Percentiles rank a stretch among this genome's conserved stretches.
These are phyloP conservation scores for Citeromyces hawaiiensis DNA, from an alignment of 1,139 yeast genomes.

Conservation along the genomic window DNA sequence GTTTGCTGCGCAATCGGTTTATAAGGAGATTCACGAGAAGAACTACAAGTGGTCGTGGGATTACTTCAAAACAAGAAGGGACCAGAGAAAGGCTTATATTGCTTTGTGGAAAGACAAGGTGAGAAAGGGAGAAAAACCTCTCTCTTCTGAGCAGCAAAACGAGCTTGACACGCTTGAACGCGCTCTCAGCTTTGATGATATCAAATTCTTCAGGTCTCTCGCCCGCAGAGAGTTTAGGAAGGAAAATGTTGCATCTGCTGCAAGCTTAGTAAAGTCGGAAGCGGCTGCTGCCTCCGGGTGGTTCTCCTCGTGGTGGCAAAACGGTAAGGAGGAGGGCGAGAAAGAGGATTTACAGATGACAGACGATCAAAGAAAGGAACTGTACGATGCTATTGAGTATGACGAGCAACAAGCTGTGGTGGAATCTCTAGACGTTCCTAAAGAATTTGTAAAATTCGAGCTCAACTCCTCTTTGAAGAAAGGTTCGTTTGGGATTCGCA, in stretches of 20 bases:
- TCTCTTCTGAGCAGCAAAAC: slow-evolving; percentile 16
- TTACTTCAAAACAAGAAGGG: slow-evolving; percentile 55
- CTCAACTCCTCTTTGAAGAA: slow-evolving; percentile 54
- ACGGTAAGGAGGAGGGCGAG: slow-evolving; percentile 9
- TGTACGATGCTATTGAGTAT: slow-evolving; percentile 89
- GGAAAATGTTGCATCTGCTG: slow-evolving; percentile 25
- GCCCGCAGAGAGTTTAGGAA: slow-evolving; percentile 56
- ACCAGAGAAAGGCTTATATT: slow-evolving; percentile 60
- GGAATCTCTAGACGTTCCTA: slow-evolving; percentile 53
- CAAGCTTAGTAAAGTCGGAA: slow-evolving; percentile 7
- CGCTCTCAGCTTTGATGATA: slow-evolving; percentile 59
- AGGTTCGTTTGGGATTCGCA: slow-evolving; percentile 64
- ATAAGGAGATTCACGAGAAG: slow-evolving; percentile 68
- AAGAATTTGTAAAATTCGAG: slow-evolving; percentile 57
- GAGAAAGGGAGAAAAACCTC: slow-evolving; percentile 10
- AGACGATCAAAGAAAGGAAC: slow-evolving; percentile 66
- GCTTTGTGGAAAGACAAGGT: slow-evolving; percentile 51
- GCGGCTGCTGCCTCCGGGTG: slow-evolving; percentile 24
- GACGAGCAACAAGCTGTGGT: slow-evolving; percentile 49
- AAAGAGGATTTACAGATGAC: slow-evolving; percentile 22
- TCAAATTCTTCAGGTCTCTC: slow-evolving; percentile 72
- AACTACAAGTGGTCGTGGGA: slow-evolving; percentile 88
- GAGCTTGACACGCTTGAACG: slow-evolving; percentile 42
- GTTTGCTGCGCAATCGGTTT: slow-evolving; percentile 64
- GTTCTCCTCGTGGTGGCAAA: slow-evolving; percentile 52